These are phyloP conservation scores for Pyricularia grisea DNA, from an alignment of 2,329 filamentous ascomycete genomes.

Conservation along the genomic window DNA sequence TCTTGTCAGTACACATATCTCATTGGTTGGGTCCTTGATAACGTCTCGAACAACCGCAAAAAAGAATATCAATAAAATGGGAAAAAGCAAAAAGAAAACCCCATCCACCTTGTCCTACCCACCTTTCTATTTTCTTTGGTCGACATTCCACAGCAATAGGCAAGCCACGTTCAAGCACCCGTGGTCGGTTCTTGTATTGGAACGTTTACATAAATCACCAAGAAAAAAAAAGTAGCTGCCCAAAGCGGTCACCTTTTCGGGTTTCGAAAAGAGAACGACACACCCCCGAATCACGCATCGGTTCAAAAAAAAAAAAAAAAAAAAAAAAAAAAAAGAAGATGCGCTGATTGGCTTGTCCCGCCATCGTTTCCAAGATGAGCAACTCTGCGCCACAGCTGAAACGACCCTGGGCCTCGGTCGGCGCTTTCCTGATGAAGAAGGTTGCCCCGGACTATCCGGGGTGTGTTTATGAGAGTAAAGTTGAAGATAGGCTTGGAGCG, in stretches of 20 bases:
- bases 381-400: conserved; percentile 1
- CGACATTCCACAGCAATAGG: background rate
- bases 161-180: background rate
- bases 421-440: background rate
- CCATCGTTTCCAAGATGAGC: background rate
- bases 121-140: background rate
- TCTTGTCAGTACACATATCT: background rate
- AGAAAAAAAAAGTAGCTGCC: background rate
- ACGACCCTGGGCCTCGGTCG: background rate
- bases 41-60: background rate
- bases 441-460: background rate
- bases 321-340: background rate
- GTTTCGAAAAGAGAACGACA: background rate
- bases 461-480: background rate
- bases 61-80: background rate
- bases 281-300: no score
- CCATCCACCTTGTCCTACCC: background rate
- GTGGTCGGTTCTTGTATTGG: background rate
- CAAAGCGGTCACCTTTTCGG: background rate
- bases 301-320: no score
- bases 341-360: background rate
- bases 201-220: background rate
- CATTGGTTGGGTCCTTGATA: background rate
- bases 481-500: background rate
- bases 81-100: background rate